Percentiles rank a stretch among this genome's conserved stretches.
Conservation (phyloP, 2,329 filamentous ascomycete species). For the Beauveria sp. region DNA sequence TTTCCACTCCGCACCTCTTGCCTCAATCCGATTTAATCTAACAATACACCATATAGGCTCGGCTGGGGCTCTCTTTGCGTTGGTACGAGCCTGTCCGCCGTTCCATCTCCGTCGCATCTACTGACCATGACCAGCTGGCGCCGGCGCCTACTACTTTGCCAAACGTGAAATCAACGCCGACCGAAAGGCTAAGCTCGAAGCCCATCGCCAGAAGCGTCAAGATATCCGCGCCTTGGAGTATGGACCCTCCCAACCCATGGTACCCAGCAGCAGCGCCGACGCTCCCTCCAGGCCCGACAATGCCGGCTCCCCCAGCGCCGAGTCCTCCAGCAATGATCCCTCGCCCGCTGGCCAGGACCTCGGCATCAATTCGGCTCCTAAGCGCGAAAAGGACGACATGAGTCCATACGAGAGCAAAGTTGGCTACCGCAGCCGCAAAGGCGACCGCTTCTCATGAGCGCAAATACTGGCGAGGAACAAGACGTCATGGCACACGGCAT, state of each 20-base stretch:
- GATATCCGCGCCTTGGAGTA: constrained; percentile 48
- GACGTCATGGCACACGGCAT: background rate
- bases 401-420: constrained; percentile 77
- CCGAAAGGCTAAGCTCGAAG: constrained; percentile 63
- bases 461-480: background rate
- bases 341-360: constrained; percentile 78
- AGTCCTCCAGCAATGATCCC: constrained; percentile 69
- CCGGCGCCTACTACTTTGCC: constrained; percentile 89
- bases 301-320: constrained; percentile 58
- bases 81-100: constrained; percentile 43
- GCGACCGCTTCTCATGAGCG: constrained; percentile 68
- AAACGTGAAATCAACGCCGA: constrained; percentile 93
- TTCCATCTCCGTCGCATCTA: constrained; percentile 1
- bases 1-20: constrained; percentile 15
- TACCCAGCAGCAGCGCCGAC: constrained; percentile 22
- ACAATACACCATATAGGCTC: constrained; percentile 47
- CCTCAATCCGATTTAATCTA: constrained; percentile 1
- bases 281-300: constrained; percentile 27
- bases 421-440: constrained; percentile 71
- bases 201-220: constrained; percentile 56
- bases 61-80: constrained; percentile 87
- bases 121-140: constrained; percentile 56
- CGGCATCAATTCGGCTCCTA: constrained; percentile 57
- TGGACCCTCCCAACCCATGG: constrained; percentile 28
- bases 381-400: constrained; percentile 55